Evolutionary conservation across 1,284 basidiomycete species (phyloP).

Genomic region (Trametes polyzona): DNA sequence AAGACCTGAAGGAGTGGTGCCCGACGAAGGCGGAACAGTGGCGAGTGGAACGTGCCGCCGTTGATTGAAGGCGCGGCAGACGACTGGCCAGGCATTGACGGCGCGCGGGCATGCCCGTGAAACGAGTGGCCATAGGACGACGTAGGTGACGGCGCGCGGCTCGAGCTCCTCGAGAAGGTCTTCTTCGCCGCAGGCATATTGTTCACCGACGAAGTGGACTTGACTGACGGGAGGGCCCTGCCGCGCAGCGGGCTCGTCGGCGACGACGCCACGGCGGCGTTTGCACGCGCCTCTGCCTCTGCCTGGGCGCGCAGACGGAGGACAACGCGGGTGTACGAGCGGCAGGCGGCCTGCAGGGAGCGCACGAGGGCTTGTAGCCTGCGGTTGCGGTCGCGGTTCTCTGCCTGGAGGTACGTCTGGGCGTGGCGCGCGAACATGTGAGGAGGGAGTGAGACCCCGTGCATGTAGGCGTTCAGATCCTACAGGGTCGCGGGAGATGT

Average conservation of each 20-base stretch:
- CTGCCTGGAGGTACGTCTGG: constrained; percentile 52
- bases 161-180: constrained; percentile 47
- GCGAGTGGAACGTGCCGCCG: constrained; percentile 57
- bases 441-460: constrained; percentile 72
- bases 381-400: constrained; percentile 28
- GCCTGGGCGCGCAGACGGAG: constrained; percentile 75
- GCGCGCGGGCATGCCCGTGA: constrained; percentile 26
- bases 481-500: constrained; percentile 31
- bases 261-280: constrained; percentile 34
- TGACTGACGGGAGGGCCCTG: constrained; percentile 14
- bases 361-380: constrained; percentile 45
- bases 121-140: constrained; percentile 46
- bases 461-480: constrained; percentile 80
- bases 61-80: constrained; percentile 3
- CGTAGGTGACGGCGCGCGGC: constrained; percentile 67
- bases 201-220: constrained; percentile 21
- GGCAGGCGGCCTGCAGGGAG: constrained; percentile 46
- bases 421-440: constrained; percentile 70
- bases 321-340: constrained; percentile 76
- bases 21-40: constrained; percentile 66
- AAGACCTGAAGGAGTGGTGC: constrained; percentile 78
- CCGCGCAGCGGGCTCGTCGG: constrained; percentile 18
- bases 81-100: constrained; percentile 7
- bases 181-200: constrained; percentile 16
- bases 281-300: constrained; percentile 48